Conservation (phyloP, 1,139 yeast genomes). For the Citeromyces hawaiiensis region DNA sequence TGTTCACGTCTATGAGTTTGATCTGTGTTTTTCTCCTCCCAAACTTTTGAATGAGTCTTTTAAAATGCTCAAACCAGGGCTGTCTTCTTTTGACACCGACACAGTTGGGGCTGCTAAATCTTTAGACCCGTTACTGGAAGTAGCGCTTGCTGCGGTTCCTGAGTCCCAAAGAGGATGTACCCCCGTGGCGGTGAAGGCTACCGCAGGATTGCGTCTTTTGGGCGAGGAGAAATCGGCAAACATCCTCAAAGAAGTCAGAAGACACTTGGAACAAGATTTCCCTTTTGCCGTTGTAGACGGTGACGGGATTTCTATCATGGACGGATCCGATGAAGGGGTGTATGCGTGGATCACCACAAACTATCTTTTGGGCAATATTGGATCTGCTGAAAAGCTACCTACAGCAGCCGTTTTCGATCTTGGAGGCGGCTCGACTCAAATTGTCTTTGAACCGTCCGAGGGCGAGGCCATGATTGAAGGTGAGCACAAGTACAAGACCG, state of each 20-base stretch:
- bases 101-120: conserved; percentile 78
- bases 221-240: conserved; percentile 62
- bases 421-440: conserved; percentile 98
- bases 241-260: conserved; percentile 64
- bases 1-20: conserved; percentile 85
- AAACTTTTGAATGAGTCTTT: conserved; percentile 65
- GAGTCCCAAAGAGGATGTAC: conserved; percentile 60
- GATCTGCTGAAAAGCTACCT: conserved; percentile 52
- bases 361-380: conserved; percentile 84
- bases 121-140: conserved; percentile 63
- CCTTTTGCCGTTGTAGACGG: conserved; percentile 86
- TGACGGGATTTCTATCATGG: conserved; percentile 85
- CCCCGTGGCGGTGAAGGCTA: conserved; percentile 93
- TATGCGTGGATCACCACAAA: conserved; percentile 98
- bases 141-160: conserved; percentile 72
- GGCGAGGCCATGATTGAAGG: conserved; percentile 65
- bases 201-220: conserved; percentile 87
- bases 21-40: conserved; percentile 77
- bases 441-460: conserved; percentile 81
- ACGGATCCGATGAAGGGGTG: conserved; percentile 96
- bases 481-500: conserved; percentile 72
- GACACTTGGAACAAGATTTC: conserved; percentile 60
- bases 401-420: conserved; percentile 96
- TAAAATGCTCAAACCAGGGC: conserved; percentile 85
- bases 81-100: conserved; percentile 75